phyloP scores from a whole-genome alignment of 768 basidiomycete species.

The Hygrocybe coccinea region DNA sequence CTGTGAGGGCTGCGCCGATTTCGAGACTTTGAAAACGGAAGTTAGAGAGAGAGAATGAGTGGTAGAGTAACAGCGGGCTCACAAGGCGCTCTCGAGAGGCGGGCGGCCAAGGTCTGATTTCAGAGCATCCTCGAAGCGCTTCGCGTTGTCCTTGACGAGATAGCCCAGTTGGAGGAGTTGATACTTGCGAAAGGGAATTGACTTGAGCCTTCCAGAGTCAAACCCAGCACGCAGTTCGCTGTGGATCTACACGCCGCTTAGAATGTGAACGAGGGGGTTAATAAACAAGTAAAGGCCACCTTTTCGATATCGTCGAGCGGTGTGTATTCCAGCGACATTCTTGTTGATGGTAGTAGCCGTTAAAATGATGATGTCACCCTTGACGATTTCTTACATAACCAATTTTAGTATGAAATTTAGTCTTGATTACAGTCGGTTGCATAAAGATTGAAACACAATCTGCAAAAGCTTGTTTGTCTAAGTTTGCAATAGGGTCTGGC shows the following conservation, averaged over 20 bases:
- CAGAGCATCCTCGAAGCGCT: conserved; percentile 56
- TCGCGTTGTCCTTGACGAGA: conserved; percentile 65
- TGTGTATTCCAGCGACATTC: conserved; percentile 39
- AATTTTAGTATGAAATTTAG: no score
- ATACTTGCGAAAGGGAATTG: conserved; percentile 65
- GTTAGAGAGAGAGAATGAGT: background rate
- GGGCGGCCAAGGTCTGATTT: conserved; percentile 61
- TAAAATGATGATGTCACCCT: no score
- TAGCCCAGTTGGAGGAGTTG: conserved; percentile 75
- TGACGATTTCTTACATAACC: no score
- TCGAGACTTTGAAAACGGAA: conserved; percentile 49
- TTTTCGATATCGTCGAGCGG: conserved; percentile 50
- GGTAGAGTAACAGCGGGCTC: conserved; percentile 3
- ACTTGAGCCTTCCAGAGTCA: conserved; percentile 56
- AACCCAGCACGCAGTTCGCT: conserved; percentile 54
- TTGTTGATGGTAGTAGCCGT: background rate
- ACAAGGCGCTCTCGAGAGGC: conserved; percentile 52
- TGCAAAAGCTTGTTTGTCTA: no score
- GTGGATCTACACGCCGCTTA: conserved; percentile 43
- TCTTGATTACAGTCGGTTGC: no score
- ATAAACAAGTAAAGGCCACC: conserved; percentile 26
- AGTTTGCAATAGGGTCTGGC: no score
- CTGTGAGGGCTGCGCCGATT: conserved; percentile 47
- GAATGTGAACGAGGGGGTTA: background rate
- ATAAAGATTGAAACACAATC: no score